Conservation (phyloP, 2,329 filamentous ascomycete species). For the Ophiocordyceps unilateralis region DNA sequence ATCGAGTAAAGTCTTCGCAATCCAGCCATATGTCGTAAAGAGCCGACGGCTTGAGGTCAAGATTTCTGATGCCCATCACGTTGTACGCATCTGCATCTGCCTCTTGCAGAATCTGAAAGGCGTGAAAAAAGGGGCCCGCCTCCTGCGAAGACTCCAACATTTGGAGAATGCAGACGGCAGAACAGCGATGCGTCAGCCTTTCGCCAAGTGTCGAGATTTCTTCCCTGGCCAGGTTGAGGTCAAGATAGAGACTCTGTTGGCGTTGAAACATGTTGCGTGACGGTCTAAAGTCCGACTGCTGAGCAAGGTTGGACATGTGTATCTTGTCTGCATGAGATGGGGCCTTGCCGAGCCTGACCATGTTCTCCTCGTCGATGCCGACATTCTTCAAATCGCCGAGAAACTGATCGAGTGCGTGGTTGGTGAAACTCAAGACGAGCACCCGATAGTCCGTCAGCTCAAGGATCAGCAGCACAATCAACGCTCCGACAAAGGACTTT, state of each 20-base stretch:
- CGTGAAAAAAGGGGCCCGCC: constrained; percentile 33
- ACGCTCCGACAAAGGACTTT: constrained; percentile 56
- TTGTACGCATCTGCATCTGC: constrained; percentile 24
- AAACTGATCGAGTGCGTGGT: constrained; percentile 50
- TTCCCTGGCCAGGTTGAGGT: background rate
- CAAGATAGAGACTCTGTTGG: no score
- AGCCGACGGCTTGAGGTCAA: constrained; percentile 13
- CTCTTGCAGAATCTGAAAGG: constrained; percentile 38
- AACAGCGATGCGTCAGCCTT: constrained; percentile 2
- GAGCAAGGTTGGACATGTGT: constrained; percentile 23
- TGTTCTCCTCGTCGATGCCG: constrained; percentile 28
- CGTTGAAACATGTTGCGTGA: no score
- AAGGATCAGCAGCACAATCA: constrained; percentile 39
- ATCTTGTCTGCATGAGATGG: constrained; percentile 29
- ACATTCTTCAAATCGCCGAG: constrained; percentile 44
- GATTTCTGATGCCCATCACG: constrained; percentile 27
- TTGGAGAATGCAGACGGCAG: constrained; percentile 16
- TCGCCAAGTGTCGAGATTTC: constrained; percentile 12
- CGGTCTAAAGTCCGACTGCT: background rate
- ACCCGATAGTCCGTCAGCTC: constrained; percentile 31
- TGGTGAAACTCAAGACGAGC: constrained; percentile 50
- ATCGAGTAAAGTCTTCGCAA: background rate
- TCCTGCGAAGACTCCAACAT: constrained; percentile 33
- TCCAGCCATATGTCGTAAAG: constrained; percentile 8
- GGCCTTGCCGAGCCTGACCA: constrained; percentile 49